Conservation (phyloP, 495 filamentous ascomycete species). For the Penicillium lividum region DNA sequence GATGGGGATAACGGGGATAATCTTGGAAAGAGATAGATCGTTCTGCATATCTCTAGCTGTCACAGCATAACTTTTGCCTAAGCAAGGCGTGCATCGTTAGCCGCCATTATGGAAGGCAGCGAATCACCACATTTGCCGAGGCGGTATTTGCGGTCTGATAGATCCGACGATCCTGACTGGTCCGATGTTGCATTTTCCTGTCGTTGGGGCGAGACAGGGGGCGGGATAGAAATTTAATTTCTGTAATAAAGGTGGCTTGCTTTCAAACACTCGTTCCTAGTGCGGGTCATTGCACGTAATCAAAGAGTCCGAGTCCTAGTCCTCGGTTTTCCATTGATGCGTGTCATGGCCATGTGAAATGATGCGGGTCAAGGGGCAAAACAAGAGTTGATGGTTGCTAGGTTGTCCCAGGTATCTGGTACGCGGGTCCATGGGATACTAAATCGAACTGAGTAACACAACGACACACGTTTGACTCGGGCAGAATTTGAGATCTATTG, state of each 20-base stretch:
- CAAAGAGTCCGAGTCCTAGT: constrained; percentile 1
- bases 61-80: not conserved
- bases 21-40: not conserved
- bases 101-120: constrained; percentile 14
- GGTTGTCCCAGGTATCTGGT: constrained; percentile 23
- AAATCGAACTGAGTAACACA: constrained; percentile 2
- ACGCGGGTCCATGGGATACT: constrained; percentile 17
- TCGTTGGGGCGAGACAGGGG: not conserved
- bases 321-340: constrained; percentile 3
- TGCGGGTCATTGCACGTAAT: constrained; percentile 11
- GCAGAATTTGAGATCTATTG: not conserved
- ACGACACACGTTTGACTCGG: not conserved
- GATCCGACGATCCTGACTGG: constrained; percentile 25
- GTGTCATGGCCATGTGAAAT: constrained; percentile 14
- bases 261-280: constrained; percentile 22
- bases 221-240: not conserved
- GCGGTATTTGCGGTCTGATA: constrained; percentile 28
- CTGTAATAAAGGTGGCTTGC: constrained; percentile 15
- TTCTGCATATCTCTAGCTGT: not conserved
- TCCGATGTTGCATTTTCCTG: not conserved
- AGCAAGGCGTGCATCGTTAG: constrained; percentile 9
- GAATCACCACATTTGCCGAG: constrained; percentile 16
- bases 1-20: not conserved
- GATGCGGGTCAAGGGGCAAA: constrained; percentile 16
- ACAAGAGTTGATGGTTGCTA: not conserved